Conservation (phyloP, 192 early-diverging fungal species). For the Umbelopsis isabellina region DNA sequence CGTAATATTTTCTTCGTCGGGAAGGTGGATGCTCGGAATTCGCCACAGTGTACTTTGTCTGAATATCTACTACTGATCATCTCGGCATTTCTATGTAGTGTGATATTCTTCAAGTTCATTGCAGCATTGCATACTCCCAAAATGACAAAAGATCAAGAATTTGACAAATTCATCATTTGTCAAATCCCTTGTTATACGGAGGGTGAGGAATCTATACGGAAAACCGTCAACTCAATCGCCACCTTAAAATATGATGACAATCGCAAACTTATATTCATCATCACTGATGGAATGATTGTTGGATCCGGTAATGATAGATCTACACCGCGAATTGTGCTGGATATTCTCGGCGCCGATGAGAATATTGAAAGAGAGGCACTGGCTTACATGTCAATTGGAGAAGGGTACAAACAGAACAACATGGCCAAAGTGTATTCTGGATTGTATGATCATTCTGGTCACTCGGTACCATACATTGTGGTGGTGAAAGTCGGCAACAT, state of each 20-base stretch:
- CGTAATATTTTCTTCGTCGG: conserved; percentile 87
- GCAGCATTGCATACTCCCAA: conserved; percentile 90
- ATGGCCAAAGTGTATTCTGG: conserved; percentile 98
- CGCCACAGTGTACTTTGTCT: conserved; percentile 76
- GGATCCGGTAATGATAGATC: conserved; percentile 96
- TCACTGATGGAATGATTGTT: conserved; percentile 97
- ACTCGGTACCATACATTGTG: conserved; percentile 95
- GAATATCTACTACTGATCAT: conserved; percentile 84
- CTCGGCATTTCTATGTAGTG: conserved; percentile 80
- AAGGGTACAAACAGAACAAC: conserved; percentile 94
- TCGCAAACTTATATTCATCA: conserved; percentile 94
- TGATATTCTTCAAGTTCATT: conserved; percentile 94
- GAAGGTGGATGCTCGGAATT: conserved; percentile 82
- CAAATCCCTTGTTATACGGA: conserved; percentile 99
- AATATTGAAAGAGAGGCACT: conserved; percentile 83
- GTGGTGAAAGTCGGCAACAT: conserved; percentile 94
- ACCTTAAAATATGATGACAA: conserved; percentile 94
- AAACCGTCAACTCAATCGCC: conserved; percentile 94
- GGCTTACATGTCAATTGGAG: conserved; percentile 86
- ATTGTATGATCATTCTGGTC: conserved; percentile 89
- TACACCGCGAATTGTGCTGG: conserved; percentile 95
- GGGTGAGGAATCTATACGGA: conserved; percentile 89
- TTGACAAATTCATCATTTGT: conserved; percentile 90
- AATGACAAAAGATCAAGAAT: conserved; percentile 52
- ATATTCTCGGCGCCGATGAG: conserved; percentile 91